Evolutionary conservation across 2,329 filamentous ascomycete species (phyloP).

Genomic region (Cryphonectria radicalis): DNA sequence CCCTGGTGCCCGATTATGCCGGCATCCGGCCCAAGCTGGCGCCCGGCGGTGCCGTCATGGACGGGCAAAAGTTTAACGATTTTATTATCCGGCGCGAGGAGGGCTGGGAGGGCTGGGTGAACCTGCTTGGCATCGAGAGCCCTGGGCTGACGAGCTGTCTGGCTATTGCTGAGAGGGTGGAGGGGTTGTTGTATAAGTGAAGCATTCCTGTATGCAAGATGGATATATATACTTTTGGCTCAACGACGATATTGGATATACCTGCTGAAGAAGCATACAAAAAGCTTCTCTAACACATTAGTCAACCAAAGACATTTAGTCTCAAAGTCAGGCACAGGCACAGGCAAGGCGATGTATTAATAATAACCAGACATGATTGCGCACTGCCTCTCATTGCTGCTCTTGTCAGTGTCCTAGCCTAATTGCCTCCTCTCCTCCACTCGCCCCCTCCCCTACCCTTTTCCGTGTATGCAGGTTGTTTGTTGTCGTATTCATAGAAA

Average conservation of each 20-base stretch:
- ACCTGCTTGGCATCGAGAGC: conserved; percentile 90
- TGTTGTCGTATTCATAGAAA: not conserved
- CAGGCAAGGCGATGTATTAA: not conserved
- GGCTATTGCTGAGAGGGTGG: conserved; percentile 82
- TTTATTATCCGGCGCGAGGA: conserved; percentile 81
- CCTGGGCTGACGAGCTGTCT: conserved; percentile 86
- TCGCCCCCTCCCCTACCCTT: not conserved
- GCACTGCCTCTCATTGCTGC: not conserved
- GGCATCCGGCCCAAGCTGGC: conserved; percentile 88
- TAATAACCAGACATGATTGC: not conserved
- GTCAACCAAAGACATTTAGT: not conserved
- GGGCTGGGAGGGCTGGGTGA: conserved; percentile 81
- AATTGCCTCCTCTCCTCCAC: not conserved
- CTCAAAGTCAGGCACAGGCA: not conserved
- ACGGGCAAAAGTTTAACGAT: conserved; percentile 75
- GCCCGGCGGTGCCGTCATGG: conserved; percentile 58
- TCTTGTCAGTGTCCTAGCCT: too few relatives aligned
- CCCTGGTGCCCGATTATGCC: conserved; percentile 81
- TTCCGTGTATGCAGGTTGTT: not conserved
- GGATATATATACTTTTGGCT: not conserved
- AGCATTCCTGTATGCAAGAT: too few relatives aligned
- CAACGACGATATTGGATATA: not conserved
- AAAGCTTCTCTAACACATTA: too few relatives aligned
- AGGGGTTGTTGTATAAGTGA: conserved; percentile 51
- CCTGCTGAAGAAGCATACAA: not conserved